Base-by-base conservation (phyloP, 805 yeast species). In the Isabelozyma gotoi region DNA sequence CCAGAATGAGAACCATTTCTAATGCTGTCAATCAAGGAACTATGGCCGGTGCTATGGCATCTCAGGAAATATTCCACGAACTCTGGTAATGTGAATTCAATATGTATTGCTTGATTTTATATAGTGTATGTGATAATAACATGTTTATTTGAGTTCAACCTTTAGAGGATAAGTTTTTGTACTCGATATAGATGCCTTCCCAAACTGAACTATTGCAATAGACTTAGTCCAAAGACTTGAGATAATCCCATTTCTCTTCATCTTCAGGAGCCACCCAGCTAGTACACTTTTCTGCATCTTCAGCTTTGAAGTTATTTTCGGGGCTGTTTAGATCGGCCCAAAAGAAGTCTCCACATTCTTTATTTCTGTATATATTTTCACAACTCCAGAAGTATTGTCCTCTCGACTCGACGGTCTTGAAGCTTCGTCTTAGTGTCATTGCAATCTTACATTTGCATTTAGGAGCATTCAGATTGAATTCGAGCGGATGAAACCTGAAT, bases 341-440 rank as follows among this genome's bases (percentile, higher is more conserved):
- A 43, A 73, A 65, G 39, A 76, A 73, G 1, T 76, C 71, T 2
- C 72, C 62, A 46, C 86, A 81, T 18, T 73, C 76, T 27, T 65
- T 63, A 34, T 68, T 70, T 37, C 54, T 57, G 50, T 76, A 78
- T 17, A 65, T 57, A 5, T 72, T 62, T 43, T 75, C 74, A 52
- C 94, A 85, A 51, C 73, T 68, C 91, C 92, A 85, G 17, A 82
- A 74, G 52, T 85, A 85, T 42, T 71, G 70, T 4, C 86, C 86
- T 44, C 80, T 63, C 8, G 65, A 65, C 10, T 60, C 53, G 1
- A 71, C 65, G 7, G 68, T 65, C 46, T 77, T 79, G 49, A 63
- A 76, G 20, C 84, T 68, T 43, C 88, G 66, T 38, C 90, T 65
- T 16, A 86, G 59, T 7, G 74, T 60, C 86, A 82, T 82, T 0